Evolutionary conservation across 139 green algal species (phyloP), one percentile per base, ranked within the genome.

Genomic region (Pycnococcus provasolii): DNA sequence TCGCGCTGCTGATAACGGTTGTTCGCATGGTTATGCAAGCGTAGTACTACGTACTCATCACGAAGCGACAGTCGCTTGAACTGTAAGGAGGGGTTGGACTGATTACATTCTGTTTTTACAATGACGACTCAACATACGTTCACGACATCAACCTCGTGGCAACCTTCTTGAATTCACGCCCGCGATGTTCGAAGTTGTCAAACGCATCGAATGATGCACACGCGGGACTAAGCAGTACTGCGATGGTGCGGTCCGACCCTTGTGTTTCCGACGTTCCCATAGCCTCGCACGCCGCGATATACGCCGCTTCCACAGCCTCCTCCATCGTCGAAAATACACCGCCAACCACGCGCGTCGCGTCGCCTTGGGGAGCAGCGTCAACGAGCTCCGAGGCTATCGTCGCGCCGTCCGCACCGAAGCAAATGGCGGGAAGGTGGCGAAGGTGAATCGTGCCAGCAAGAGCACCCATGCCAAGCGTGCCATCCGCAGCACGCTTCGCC

Each of bases 181-280:
- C 77, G 43, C 77, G 57, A 40, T 83, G 69, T 63, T 62, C 60
- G 53, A 83, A 83, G 53, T 78, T 77, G 39, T 39, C 45, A 47
- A 83, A 83, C 65, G 74, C 77, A 53, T 83, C 77, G 47, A 83
- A 83, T 63, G 76, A 83, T 2, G 77, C 77, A 42, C 71, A 80
- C 5, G 57, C 77, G 4, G 77, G 77, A 64, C 77, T 83, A 7
- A 83, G 76, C 6, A 83, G 61, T 37, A 83, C n/a, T 2, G 67
- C 61, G 44, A 79, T 75, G 4, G 43, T 57, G 43, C 47, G 15
- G n/a, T 39, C 2, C n/a, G 47, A n/a, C 55, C 53, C n/a, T 45
- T 50, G 41, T 43, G 11, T 13, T 3, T 8, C 53, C 4, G 66
- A 44, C 15, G 4, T 46, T 9, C 4, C 6, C 5, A 11, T 8